Conservation (phyloP, 1,284 basidiomycete species). For the Boletus sp. region DNA sequence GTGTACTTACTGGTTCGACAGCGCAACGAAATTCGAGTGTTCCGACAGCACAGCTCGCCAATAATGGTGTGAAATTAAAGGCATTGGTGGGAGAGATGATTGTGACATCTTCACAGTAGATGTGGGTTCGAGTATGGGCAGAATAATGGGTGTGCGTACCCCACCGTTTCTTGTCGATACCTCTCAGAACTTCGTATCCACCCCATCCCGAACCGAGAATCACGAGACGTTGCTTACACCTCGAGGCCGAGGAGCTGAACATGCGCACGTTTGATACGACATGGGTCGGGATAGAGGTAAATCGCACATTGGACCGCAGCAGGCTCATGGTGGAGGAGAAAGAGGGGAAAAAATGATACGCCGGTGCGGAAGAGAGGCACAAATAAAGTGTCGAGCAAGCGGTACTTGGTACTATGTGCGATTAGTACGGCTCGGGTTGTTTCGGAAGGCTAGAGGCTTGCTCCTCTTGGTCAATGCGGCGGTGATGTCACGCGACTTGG, state of each 20-base stretch:
- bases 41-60: constrained; percentile 76
- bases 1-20: constrained; percentile 67
- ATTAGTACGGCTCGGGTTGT: not conserved
- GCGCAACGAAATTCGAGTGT: constrained; percentile 80
- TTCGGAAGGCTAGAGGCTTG: not conserved
- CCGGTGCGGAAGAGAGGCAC: too few species aligned
- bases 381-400: too few species aligned
- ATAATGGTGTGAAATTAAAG: constrained; percentile 81
- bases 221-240: constrained; percentile 61
- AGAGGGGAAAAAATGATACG: not conserved
- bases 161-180: constrained; percentile 65
- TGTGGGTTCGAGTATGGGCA: constrained; percentile 9
- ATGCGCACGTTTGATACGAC: constrained; percentile 21
- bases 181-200: constrained; percentile 68
- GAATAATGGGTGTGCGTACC: constrained; percentile 37
- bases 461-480: not conserved
- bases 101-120: constrained; percentile 51
- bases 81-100: constrained; percentile 72
- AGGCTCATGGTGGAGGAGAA: constrained; percentile 19
- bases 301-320: constrained; percentile 9
- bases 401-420: too few species aligned
- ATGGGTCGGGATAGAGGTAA: not conserved
- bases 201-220: constrained; percentile 85
- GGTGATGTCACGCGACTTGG: constrained; percentile 9
- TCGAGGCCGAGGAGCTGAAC: constrained; percentile 36